A percentile compares a stretch with the other conserved stretches of the same genome.
These are phyloP conservation scores for Saccharomycopsis malanga DNA, from an alignment of 805 yeast genomes.

Conservation along the genomic window DNA sequence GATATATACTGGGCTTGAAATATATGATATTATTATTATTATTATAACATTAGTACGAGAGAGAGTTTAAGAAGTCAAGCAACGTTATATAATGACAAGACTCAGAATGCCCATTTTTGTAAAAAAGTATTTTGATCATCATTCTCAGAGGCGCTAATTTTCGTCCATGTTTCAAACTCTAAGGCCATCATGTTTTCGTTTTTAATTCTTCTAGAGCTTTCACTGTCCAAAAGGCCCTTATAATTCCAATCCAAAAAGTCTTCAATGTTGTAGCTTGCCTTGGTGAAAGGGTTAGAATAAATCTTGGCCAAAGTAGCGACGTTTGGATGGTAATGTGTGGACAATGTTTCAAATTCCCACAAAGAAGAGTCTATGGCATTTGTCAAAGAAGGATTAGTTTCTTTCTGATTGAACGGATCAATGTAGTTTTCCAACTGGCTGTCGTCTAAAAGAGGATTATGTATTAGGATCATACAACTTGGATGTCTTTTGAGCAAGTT, in stretches of 20 bases:
- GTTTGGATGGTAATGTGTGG: constrained; percentile 89
- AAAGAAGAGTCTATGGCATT: constrained; percentile 77
- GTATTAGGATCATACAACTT: constrained; percentile 84
- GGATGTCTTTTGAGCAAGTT: constrained; percentile 89
- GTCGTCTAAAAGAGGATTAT: constrained; percentile 30
- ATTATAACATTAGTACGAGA: too few species aligned
- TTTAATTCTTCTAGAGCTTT: constrained; percentile 55
- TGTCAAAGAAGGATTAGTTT: constrained; percentile 69
- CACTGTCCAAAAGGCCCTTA: constrained; percentile 54
- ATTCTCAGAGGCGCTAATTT: too few species aligned
- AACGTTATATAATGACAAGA: too few species aligned
- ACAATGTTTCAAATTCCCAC: constrained; percentile 83
- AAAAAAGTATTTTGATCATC: too few species aligned
- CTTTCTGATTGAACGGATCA: constrained; percentile 65
- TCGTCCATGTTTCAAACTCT: constrained; percentile 17
- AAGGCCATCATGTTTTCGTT: constrained; percentile 34
- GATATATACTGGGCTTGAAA: too few species aligned
- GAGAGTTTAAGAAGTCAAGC: too few species aligned
- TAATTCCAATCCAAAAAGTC: constrained; percentile 93
- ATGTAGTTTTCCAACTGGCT: constrained; percentile 30
- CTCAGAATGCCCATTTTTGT: too few species aligned
- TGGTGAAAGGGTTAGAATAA: constrained; percentile 82
- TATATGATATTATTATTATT: too few species aligned
- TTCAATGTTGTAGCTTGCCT: constrained; percentile 81
- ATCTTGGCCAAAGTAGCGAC: constrained; percentile 88